phyloP scores from a whole-genome alignment of 2,329 filamentous ascomycete genomes.

The Colletotrichum tropicale region DNA sequence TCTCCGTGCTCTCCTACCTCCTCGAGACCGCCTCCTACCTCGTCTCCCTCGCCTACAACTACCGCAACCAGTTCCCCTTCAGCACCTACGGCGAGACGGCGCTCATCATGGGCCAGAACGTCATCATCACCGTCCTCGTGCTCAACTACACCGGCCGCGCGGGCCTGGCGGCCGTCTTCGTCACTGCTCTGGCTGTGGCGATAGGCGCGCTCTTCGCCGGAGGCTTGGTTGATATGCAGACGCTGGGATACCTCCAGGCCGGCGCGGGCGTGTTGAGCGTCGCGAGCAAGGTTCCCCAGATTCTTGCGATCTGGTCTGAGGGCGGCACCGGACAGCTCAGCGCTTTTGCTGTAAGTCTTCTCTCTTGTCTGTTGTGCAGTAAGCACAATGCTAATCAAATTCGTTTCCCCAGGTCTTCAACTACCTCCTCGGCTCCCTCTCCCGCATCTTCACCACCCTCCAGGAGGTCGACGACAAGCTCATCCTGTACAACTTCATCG shows the following conservation, averaged over 20 bases:
- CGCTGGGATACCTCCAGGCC: slow-evolving; percentile 79
- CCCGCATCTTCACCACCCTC: slow-evolving; percentile 95
- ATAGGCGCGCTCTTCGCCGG: slow-evolving; percentile 74
- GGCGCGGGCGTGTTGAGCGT: slow-evolving; percentile 83
- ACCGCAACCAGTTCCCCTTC: slow-evolving; percentile 90
- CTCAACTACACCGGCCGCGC: slow-evolving; percentile 78
- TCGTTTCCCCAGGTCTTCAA: slow-evolving; percentile 80
- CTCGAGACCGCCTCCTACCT: slow-evolving; percentile 90
- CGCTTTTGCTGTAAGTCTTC: slow-evolving; percentile 84
- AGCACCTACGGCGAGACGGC: slow-evolving; percentile 96
- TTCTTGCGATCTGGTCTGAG: slow-evolving; percentile 81
- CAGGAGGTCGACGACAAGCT: slow-evolving; percentile 97
- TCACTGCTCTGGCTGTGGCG: slow-evolving; percentile 75
- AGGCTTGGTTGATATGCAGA: slow-evolving; percentile 67
- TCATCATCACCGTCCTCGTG: slow-evolving; percentile 86
- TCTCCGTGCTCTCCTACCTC: slow-evolving; percentile 89
- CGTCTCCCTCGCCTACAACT: slow-evolving; percentile 90
- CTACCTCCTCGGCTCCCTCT: slow-evolving; percentile 90
- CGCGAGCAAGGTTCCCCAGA: slow-evolving; percentile 93
- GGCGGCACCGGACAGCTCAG: slow-evolving; percentile 94
- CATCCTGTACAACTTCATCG: slow-evolving; percentile 93
- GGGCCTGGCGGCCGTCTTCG: slow-evolving; percentile 74
- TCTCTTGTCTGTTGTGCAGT: not conserved
- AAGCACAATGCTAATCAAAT: not conserved
- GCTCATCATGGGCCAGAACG: slow-evolving; percentile 89